Conservation (phyloP, 1,284 basidiomycete genomes). For the Microbotryomycetes sp. region DNA sequence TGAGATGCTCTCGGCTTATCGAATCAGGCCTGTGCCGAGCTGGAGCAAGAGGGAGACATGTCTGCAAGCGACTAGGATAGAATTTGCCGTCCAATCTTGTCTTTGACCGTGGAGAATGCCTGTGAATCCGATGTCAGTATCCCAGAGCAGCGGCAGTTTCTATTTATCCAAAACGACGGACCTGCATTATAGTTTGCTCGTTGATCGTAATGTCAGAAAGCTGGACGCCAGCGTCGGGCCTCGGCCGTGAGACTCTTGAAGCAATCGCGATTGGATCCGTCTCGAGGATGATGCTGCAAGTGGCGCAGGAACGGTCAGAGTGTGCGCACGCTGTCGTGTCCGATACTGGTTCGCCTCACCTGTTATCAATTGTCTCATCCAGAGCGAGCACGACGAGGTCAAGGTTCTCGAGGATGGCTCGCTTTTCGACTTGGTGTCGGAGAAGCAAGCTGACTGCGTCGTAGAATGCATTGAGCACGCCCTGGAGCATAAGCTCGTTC, state of each 20-base stretch:
- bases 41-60: too few species aligned
- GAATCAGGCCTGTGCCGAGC: too few species aligned
- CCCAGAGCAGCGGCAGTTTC: not conserved
- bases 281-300: slow-evolving; percentile 82
- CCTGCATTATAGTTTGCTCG: slow-evolving; percentile 89
- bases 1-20: too few species aligned
- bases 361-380: slow-evolving; percentile 97
- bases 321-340: not conserved
- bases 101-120: slow-evolving; percentile 72
- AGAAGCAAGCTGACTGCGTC: slow-evolving; percentile 81
- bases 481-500: slow-evolving; percentile 94
- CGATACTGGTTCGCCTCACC: slow-evolving; percentile 56
- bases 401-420: slow-evolving; percentile 87
- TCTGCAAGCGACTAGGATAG: slow-evolving; percentile 32
- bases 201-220: slow-evolving; percentile 95
- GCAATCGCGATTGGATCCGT: slow-evolving; percentile 93
- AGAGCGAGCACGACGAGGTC: slow-evolving; percentile 87
- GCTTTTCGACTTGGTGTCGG: slow-evolving; percentile 89
- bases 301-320: not conserved
- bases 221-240: slow-evolving; percentile 61
- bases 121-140: not conserved
- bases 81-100: slow-evolving; percentile 61
- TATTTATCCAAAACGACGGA: slow-evolving; percentile 44
- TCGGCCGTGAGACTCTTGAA: slow-evolving; percentile 84
- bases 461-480: slow-evolving; percentile 71